Evolutionary conservation across 345 rosid genomes (phyloP).

Genomic region (Triadica sebifera): DNA sequence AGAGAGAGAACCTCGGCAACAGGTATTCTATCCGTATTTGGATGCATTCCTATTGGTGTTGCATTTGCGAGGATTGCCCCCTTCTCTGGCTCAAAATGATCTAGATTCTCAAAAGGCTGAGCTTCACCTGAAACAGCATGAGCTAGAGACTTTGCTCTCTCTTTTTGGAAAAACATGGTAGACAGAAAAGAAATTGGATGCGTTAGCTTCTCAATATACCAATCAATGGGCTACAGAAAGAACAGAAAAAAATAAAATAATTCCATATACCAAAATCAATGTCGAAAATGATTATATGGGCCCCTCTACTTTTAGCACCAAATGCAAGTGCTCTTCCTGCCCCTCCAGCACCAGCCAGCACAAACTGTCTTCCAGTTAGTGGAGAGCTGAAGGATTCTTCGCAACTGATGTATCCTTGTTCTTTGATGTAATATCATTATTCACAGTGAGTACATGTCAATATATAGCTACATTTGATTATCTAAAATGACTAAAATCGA

Average conservation of each 20-base stretch:
- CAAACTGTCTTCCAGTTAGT: conserved; percentile 48
- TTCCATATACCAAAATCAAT: conserved; percentile 43
- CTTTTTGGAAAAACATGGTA: conserved; percentile 29
- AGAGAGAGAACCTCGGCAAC: conserved; percentile 41
- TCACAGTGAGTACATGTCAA: background rate
- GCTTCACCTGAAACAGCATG: conserved; percentile 51
- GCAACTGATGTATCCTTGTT: conserved; percentile 17
- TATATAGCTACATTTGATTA: background rate
- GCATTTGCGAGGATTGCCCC: conserved; percentile 65
- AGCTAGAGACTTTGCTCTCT: conserved; percentile 57
- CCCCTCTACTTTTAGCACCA: conserved; percentile 56
- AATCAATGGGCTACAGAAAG: background rate
- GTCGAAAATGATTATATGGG: conserved; percentile 50
- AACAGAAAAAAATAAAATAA: background rate
- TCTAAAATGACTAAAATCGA: background rate
- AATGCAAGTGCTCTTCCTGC: conserved; percentile 71
- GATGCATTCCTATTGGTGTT: conserved; percentile 65
- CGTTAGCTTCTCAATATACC: background rate
- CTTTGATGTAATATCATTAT: conserved; percentile 27
- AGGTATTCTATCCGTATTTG: conserved; percentile 47
- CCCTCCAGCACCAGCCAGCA: conserved; percentile 62
- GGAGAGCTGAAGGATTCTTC: conserved; percentile 24
- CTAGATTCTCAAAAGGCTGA: conserved; percentile 30
- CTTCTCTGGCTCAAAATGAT: conserved; percentile 44
- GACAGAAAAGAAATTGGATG: conserved; percentile 4